Percentiles rank a stretch among this genome's conserved stretches.
phyloP scores from a whole-genome alignment of 805 yeast genomes.

The Saturnispora silvae region DNA sequence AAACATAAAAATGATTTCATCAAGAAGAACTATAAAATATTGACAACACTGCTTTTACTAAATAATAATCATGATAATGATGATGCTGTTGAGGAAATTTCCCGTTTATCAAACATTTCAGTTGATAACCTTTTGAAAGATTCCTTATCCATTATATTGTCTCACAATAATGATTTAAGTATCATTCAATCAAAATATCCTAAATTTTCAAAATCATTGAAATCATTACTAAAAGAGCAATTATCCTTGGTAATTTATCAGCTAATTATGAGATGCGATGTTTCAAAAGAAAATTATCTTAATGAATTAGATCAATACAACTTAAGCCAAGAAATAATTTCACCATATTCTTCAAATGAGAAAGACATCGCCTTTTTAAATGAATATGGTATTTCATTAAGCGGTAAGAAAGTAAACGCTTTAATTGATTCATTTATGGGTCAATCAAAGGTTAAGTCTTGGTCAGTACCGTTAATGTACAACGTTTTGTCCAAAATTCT shows the following conservation, averaged over 20 bases:
- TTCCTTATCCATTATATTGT: slow-evolving; percentile 26
- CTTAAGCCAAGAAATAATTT: neutral
- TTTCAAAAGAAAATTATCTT: slow-evolving; percentile 13
- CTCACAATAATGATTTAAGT: slow-evolving; percentile 24
- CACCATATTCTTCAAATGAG: neutral
- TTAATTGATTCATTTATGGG: slow-evolving; percentile 9
- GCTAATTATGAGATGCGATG: slow-evolving; percentile 31
- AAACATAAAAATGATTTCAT: slow-evolving; percentile 23
- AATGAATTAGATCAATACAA: neutral
- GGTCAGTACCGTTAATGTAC: slow-evolving; percentile 28
- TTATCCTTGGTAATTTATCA: slow-evolving; percentile 27
- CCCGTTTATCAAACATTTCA: slow-evolving; percentile 8
- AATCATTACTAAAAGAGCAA: slow-evolving; percentile 17
- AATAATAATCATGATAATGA: slow-evolving; percentile 14
- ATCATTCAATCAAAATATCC: slow-evolving; percentile 11
- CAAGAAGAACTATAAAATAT: slow-evolving; percentile 25
- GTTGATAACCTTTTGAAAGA: slow-evolving; percentile 14
- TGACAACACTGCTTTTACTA: slow-evolving; percentile 31
- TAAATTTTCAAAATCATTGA: slow-evolving; percentile 6
- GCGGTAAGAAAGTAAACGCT: slow-evolving; percentile 7
- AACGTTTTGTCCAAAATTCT: slow-evolving; percentile 31
- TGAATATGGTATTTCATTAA: slow-evolving; percentile 14
- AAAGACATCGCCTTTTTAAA: slow-evolving; percentile 8
- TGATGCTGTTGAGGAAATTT: slow-evolving; percentile 10
- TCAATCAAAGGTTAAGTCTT: slow-evolving; percentile 17